Base-by-base conservation (phyloP, 331 rosid genomes). In the Spiraea crenata region DNA sequence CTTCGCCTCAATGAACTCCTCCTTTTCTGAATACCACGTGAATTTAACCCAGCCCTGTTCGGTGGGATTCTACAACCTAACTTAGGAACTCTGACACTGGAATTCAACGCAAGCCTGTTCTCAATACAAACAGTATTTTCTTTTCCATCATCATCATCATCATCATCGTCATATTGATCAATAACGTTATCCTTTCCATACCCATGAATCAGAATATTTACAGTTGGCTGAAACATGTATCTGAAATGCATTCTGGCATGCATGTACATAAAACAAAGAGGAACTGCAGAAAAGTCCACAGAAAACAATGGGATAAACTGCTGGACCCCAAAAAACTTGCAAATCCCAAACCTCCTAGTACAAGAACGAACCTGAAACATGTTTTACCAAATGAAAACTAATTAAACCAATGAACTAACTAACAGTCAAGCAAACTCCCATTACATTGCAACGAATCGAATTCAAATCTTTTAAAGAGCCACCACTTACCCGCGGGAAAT, bases 261-360 rank as follows among this genome's bases (percentile, higher is more conserved):
- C 85, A 93, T 79, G 71, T 67, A 25, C 84, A 74, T 77, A 71
- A 87, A 93, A 79, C 79, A 83, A 50, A 17, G 65, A 51, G 97
- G 97, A 79, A 89, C 71, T 9, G 97, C 95, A 48, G 99, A 79
- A 77, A 82, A 93, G 81, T 91, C 92, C 63, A 93, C 78, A 51
- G 75, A 77, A 65, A 93, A 86, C 75, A 81, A 39, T 1, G 96
- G 95, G 57, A 67, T 54, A 7, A 50, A 78, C 63, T 63, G 57
- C 49, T 12, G 17, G 60, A 79, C 48, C 69, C 84, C 95, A 74
- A 77, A 93, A 62, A 93, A 71, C 77, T 75, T 75, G 82, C 87
- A 89, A 75, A 82, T 75, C 45, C 96, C 95, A 17, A 63, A 57
- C 60, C 64, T 57, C 14, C 48, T 44, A 13, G 16, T 70, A 48